A percentile compares a stretch with the other conserved stretches of the same genome.
phyloP scores from a whole-genome alignment of 1,284 basidiomycete species.

The Austropuccinia psidii region DNA sequence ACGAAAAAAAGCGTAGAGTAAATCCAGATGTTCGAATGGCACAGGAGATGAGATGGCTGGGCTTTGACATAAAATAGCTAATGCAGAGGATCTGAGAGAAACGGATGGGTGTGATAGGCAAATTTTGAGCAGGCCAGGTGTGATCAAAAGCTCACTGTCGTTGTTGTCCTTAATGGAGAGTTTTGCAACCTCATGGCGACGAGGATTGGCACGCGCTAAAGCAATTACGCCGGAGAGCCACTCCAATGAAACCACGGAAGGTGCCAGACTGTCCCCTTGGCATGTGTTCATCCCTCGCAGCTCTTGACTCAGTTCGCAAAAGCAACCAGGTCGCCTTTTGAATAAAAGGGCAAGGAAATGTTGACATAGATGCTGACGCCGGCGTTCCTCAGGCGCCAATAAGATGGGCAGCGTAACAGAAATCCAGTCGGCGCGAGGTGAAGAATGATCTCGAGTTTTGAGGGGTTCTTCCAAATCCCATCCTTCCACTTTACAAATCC shows the following conservation, averaged over 20 bases:
- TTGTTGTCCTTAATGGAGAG: not conserved
- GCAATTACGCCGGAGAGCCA: constrained; percentile 23
- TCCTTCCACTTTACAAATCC: constrained; percentile 13
- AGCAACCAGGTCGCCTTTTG: constrained; percentile 15
- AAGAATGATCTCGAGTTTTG: not conserved
- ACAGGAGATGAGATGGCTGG: not conserved
- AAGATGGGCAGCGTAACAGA: constrained; percentile 1
- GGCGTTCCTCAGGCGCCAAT: constrained; percentile 16
- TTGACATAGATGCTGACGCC: constrained; percentile 30
- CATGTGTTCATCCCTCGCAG: not conserved
- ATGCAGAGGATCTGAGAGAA: constrained; percentile 7
- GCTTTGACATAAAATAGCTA: constrained; percentile 23
- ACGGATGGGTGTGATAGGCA: constrained; percentile 18
- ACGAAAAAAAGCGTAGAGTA: constrained; percentile 9
- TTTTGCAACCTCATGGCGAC: not conserved
- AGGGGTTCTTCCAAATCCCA: not conserved
- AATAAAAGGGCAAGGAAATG: constrained; percentile 28
- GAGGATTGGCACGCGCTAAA: constrained; percentile 23
- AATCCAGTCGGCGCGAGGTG: constrained; percentile 2
- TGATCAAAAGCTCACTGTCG: not conserved
- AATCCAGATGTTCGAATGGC: not conserved
- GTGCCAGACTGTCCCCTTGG: too few species aligned
- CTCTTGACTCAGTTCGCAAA: not conserved
- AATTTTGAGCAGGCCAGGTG: not conserved
- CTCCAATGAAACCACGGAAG: too few species aligned